phyloP scores from a whole-genome alignment of 169 alveolate species.

The Cyclospora cayetanensis region DNA sequence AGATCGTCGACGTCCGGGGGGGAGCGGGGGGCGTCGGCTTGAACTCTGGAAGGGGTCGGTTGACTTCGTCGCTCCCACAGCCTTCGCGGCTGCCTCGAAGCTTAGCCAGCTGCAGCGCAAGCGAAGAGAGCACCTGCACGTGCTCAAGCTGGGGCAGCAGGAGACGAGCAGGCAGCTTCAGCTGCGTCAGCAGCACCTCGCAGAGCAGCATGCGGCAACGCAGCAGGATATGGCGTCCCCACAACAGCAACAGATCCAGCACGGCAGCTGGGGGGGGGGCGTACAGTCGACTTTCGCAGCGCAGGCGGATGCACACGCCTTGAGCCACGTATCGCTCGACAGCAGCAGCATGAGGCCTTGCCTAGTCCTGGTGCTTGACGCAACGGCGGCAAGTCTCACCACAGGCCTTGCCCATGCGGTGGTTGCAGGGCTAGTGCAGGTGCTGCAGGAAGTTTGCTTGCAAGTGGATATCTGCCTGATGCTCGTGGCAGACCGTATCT shows the following conservation, averaged over 20 bases:
- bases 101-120: constrained; percentile 54
- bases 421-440: constrained; percentile 59
- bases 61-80: constrained; percentile 71
- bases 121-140: constrained; percentile 7
- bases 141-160: not conserved
- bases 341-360: constrained; percentile 65
- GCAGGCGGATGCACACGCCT: not conserved
- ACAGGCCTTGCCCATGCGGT: constrained; percentile 57
- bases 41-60: constrained; percentile 72
- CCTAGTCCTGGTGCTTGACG: constrained; percentile 62
- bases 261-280: constrained; percentile 25
- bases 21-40: not conserved
- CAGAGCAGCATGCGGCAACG: constrained; percentile 1
- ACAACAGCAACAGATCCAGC: constrained; percentile 5
- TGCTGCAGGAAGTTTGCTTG: constrained; percentile 43
- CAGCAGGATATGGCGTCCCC: not conserved
- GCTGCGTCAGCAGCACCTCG: constrained; percentile 35
- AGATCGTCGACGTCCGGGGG: not conserved
- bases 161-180: constrained; percentile 22
- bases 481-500: constrained; percentile 54
- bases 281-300: constrained; percentile 6
- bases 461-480: constrained; percentile 52
- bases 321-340: not conserved
- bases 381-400: constrained; percentile 12
- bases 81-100: constrained; percentile 32